Evolutionary conservation across 176 grass and related monocot genomes (phyloP), one percentile per base, ranked within the genome.

Genomic region (Dactylis glomerata): DNA sequence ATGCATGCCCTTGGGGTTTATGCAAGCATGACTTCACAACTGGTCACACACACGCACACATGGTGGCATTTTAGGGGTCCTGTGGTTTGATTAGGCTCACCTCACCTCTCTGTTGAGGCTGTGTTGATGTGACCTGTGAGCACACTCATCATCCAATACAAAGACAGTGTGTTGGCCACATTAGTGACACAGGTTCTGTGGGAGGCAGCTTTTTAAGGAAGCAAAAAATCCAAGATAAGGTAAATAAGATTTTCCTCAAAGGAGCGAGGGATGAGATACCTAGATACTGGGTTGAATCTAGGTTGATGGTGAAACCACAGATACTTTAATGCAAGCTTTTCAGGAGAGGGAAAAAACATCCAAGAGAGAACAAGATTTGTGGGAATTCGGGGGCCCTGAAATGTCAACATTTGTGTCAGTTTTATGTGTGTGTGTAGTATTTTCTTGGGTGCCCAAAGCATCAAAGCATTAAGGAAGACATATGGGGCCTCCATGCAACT

Each of bases 401-500:
- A 75, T 67, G 67, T 83, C 49, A 15, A n/a, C 20, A 55, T 55
- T 55, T 55, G 47, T 64, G 44, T 61, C 12, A 44, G 42, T 80
- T 94, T 80, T 89, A 81, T 75, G 58, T 33, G 38, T 76, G 57
- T 61, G 81, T 77, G 22, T 80, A 73, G 71, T 79, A 83, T 61
- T 86, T 83, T 26, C 30, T 26, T 19, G 54, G 50, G 55, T 58
- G 68, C n/a, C 46, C 27, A 92, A 86, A 85, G 78, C 70, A 82
- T 75, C 52, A 85, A 77, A 67, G 77, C 81, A 85, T 87, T 79
- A 72, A 89, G 65, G 66, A 83, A 81, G 82, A 84, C 88, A 90
- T 41, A 90, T 95, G 85, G 90, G 93, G 52, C 90, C 90, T 92
- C 85, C 82, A 82, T 65, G 75, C 88, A 90, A 88, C 63, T 88